These are phyloP conservation scores for Entomortierella lignicola DNA, from an alignment of 192 early-diverging fungal genomes.

Conservation along the genomic window DNA sequence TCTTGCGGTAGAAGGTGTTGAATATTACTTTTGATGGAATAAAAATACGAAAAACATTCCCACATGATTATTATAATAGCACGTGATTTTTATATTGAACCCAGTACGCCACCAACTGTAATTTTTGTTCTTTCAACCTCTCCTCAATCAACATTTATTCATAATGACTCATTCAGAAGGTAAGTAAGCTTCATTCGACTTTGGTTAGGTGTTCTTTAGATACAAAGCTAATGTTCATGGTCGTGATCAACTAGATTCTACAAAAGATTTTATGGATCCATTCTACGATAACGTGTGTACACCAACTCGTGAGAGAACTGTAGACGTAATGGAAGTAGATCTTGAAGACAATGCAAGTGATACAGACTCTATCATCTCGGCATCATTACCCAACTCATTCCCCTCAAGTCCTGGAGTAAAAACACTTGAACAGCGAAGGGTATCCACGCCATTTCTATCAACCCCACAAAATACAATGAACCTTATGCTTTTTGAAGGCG, in stretches of 20 bases:
- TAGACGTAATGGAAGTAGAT: slow-evolving; percentile 29
- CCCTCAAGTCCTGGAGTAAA: not conserved
- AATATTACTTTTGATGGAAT: too few relatives aligned
- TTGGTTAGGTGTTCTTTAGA: not conserved
- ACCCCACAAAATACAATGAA: slow-evolving; percentile 14
- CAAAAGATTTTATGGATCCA: not conserved
- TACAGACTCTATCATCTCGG: slow-evolving; percentile 24
- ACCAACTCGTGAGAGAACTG: not conserved
- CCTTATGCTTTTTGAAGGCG: slow-evolving; percentile 10
- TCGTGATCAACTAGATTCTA: not conserved
- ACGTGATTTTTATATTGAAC: too few relatives aligned
- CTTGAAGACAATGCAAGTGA: slow-evolving; percentile 8
- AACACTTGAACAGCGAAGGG: slow-evolving; percentile 15
- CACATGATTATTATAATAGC: too few relatives aligned
- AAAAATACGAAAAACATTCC: too few relatives aligned
- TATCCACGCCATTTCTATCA: slow-evolving; percentile 10
- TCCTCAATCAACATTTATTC: too few relatives aligned
- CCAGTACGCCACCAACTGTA: too few relatives aligned
- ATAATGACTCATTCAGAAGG: slow-evolving; percentile 16
- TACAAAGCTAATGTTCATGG: too few relatives aligned
- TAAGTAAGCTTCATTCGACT: not conserved
- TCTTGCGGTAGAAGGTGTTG: too few relatives aligned
- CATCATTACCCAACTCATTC: slow-evolving; percentile 41
- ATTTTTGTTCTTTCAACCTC: too few relatives aligned
- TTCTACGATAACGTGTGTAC: not conserved